A percentile compares a stretch with the other conserved stretches of the same genome.
Conservation (phyloP, 2,329 filamentous ascomycete genomes). For the Lachnellula subtilissima region DNA sequence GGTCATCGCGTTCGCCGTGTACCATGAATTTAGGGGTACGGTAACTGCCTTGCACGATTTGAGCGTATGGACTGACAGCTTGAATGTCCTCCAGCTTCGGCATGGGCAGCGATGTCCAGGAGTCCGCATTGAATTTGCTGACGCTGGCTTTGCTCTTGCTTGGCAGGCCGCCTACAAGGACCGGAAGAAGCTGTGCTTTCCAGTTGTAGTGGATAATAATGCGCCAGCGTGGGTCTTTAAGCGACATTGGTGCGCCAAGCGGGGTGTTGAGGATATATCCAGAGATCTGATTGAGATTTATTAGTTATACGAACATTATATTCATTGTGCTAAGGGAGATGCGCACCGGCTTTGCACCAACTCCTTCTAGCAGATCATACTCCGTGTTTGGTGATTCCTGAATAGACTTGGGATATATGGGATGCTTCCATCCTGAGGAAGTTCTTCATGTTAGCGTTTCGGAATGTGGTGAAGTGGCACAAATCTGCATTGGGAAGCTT, state of each 20-base stretch:
- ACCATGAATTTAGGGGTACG: conserved; percentile 33
- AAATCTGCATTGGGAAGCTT: not conserved
- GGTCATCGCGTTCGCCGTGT: conserved; percentile 30
- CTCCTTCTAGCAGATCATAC: conserved; percentile 29
- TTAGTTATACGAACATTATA: not conserved
- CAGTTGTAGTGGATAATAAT: conserved; percentile 41
- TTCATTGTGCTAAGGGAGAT: not conserved
- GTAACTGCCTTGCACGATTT: conserved; percentile 31
- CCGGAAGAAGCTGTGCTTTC: conserved; percentile 34
- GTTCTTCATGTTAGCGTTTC: conserved; percentile 11
- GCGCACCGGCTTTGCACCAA: conserved; percentile 23
- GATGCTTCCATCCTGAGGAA: conserved; percentile 14
- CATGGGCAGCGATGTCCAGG: not conserved
- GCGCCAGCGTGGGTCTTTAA: conserved; percentile 33
- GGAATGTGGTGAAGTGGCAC: not conserved
- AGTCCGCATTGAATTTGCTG: not conserved
- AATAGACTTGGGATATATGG: conserved; percentile 1
- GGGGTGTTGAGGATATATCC: not conserved
- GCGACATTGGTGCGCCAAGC: conserved; percentile 12
- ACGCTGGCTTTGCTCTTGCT: not conserved
- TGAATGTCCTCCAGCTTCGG: conserved; percentile 11
- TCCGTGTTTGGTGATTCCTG: not conserved
- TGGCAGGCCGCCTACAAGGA: conserved; percentile 32
- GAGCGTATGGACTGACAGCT: conserved; percentile 27
- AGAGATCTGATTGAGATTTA: not conserved